Evolutionary conservation across 164 flowering plant genomes (phyloP).

Genomic region (Platanus orientalis): DNA sequence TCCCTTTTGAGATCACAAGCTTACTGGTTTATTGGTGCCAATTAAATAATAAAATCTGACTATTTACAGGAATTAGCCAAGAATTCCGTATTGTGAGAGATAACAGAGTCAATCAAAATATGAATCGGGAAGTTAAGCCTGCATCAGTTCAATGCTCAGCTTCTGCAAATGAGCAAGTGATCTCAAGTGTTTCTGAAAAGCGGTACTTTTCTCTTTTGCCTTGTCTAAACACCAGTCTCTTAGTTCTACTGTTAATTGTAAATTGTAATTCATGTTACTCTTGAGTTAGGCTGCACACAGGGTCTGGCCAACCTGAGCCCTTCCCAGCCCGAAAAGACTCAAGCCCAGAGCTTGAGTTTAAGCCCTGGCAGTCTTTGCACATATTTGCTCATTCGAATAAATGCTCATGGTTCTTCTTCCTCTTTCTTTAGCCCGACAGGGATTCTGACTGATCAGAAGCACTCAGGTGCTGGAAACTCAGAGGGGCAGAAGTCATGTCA

Average conservation of each 20-base stretch:
- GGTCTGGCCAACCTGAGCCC: too few relatives aligned
- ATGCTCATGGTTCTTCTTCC: slow-evolving; percentile 5
- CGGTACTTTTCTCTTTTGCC: too few relatives aligned
- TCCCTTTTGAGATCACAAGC: not conserved
- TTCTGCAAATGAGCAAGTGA: slow-evolving; percentile 28
- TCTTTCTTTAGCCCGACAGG: slow-evolving; percentile 33
- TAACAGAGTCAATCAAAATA: slow-evolving; percentile 68
- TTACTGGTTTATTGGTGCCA: not conserved
- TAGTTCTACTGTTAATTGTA: too few relatives aligned
- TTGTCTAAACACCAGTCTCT: too few relatives aligned
- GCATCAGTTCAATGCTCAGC: slow-evolving; percentile 27
- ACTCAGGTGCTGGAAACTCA: slow-evolving; percentile 28
- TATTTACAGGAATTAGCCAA: slow-evolving; percentile 52
- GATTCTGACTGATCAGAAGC: slow-evolving; percentile 32
- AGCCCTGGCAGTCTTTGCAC: too few relatives aligned
- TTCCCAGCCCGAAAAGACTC: too few relatives aligned
- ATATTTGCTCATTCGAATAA: too few relatives aligned
- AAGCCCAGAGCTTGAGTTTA: too few relatives aligned
- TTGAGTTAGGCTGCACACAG: too few relatives aligned
- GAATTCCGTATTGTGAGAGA: slow-evolving; percentile 93
- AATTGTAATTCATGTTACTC: too few relatives aligned
- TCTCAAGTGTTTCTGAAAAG: slow-evolving; percentile 30
- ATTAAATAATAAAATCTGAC: slow-evolving; percentile 10
- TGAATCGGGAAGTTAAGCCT: slow-evolving; percentile 35
- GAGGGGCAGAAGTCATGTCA: slow-evolving; percentile 27